A percentile compares a stretch with the other conserved stretches of the same genome.
phyloP scores from a whole-genome alignment of 2,329 filamentous ascomycete species.

The Fusarium nelsonii region DNA sequence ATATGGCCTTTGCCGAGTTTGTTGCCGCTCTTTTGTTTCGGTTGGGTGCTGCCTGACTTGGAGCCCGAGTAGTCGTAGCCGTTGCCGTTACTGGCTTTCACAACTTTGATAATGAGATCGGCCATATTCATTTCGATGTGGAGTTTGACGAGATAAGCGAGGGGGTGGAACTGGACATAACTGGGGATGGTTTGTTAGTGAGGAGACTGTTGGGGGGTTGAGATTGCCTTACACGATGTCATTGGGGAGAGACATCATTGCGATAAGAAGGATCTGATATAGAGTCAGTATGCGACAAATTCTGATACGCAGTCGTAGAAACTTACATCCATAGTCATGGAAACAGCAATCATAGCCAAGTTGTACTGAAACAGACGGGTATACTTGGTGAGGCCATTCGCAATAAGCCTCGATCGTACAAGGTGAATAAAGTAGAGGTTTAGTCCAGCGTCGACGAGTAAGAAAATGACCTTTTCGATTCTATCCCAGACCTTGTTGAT shows the following conservation, averaged over 20 bases:
- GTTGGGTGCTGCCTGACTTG: conserved; percentile 31
- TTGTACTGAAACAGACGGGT: conserved; percentile 57
- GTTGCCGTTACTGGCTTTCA: conserved; percentile 42
- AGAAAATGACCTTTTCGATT: conserved; percentile 64
- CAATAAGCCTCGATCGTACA: conserved; percentile 60
- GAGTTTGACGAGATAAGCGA: conserved; percentile 65
- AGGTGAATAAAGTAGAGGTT: conserved; percentile 65
- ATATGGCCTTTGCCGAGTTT: conserved; percentile 17
- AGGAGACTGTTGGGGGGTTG: rapidly evolving
- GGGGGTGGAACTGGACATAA: conserved; percentile 62
- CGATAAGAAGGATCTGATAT: conserved; percentile 45
- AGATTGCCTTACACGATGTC: conserved; percentile 45
- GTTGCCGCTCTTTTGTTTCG: conserved; percentile 32
- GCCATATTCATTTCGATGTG: conserved; percentile 68
- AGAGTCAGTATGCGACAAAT: background rate
- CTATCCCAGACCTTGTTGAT: conserved; percentile 67
- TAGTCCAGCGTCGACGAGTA: conserved; percentile 61
- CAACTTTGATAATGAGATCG: conserved; percentile 60
- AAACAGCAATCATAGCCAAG: conserved; percentile 49
- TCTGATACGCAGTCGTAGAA: rapidly evolving
- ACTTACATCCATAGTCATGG: conserved; percentile 49
- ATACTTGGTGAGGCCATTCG: conserved; percentile 63
- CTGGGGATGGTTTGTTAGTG: conserved; percentile 31
- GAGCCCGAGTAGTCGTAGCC: conserved; percentile 43
- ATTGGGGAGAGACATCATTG: conserved; percentile 50